These are phyloP conservation scores for Phytophthora pluvialis DNA, from an alignment of 352 stramenopile species.

Conservation along the genomic window DNA sequence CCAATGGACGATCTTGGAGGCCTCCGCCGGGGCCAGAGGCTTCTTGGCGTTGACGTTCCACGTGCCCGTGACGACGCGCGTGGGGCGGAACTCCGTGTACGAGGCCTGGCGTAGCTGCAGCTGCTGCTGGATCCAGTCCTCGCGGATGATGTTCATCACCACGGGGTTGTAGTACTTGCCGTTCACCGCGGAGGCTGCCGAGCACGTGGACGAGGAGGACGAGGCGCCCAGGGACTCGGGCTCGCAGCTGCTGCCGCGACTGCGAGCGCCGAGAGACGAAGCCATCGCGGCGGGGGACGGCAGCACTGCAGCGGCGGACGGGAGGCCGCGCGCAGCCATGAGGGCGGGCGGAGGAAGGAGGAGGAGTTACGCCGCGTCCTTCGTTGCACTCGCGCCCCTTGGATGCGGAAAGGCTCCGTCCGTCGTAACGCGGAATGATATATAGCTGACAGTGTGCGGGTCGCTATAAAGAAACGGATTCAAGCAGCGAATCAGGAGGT, in stretches of 20 bases:
- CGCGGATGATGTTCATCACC: slow-evolving; percentile 85
- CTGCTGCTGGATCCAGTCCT: slow-evolving; percentile 90
- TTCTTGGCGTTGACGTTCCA: slow-evolving; percentile 99
- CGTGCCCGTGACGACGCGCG: slow-evolving; percentile 85
- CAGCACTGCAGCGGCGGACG: slow-evolving; percentile 12
- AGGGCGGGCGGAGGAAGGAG: neutral
- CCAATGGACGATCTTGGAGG: slow-evolving; percentile 72
- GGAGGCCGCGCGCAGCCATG: slow-evolving; percentile 20
- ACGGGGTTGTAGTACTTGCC: slow-evolving; percentile 82
- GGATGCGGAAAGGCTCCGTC: slow-evolving; percentile 5
- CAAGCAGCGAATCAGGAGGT: no score
- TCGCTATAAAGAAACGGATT: no score
- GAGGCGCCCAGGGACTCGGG: slow-evolving; percentile 14
- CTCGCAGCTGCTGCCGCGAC: slow-evolving; percentile 18
- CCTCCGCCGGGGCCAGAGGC: slow-evolving; percentile 71
- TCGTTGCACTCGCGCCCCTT: slow-evolving; percentile 16
- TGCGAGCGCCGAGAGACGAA: slow-evolving; percentile 7
- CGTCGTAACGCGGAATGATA: slow-evolving; percentile 15
- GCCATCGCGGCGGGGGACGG: slow-evolving; percentile 15
- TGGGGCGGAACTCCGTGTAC: slow-evolving; percentile 75
- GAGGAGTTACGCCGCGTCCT: no score
- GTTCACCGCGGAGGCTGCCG: slow-evolving; percentile 27
- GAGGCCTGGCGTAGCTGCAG: slow-evolving; percentile 57
- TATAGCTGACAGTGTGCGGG: neutral
- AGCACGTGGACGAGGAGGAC: slow-evolving; percentile 13